Evolutionary conservation across 768 basidiomycete species (phyloP).

Genomic region (Leccinellum luteum): DNA sequence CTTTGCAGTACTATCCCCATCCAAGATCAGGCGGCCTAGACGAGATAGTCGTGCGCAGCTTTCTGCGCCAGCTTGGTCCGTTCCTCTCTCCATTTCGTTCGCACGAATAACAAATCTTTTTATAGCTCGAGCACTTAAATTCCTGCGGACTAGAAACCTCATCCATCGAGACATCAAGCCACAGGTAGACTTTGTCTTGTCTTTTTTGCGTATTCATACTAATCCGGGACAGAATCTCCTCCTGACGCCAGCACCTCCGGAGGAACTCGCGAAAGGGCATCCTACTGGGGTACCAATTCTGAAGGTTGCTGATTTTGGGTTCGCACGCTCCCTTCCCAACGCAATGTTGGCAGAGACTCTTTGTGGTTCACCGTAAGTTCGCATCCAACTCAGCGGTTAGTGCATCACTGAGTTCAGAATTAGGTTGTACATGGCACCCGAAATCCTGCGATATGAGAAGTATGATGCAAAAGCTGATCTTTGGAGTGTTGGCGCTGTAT

Average conservation of each 20-base stretch:
- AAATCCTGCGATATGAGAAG: conserved; percentile 94
- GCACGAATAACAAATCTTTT: background rate
- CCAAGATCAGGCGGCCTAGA: conserved; percentile 88
- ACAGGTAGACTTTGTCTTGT: conserved; percentile 46
- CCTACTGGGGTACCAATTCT: conserved; percentile 91
- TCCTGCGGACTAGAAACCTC: conserved; percentile 81
- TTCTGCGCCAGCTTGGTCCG: conserved; percentile 85
- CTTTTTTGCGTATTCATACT: conserved; percentile 3
- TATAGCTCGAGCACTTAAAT: conserved; percentile 88
- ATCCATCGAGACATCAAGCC: conserved; percentile 99
- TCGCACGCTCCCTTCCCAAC: conserved; percentile 88
- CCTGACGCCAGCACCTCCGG: conserved; percentile 74
- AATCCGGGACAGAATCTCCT: conserved; percentile 71
- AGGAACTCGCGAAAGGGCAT: conserved; percentile 84
- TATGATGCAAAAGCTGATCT: conserved; percentile 98
- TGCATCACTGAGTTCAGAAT: background rate
- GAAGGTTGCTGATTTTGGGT: conserved; percentile 98
- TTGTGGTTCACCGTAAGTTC: conserved; percentile 90
- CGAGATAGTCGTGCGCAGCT: conserved; percentile 87
- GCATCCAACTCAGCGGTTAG: background rate
- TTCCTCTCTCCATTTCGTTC: background rate
- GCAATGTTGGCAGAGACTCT: conserved; percentile 96
- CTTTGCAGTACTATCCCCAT: conserved; percentile 86
- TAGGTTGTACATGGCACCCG: conserved; percentile 98
- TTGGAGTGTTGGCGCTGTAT: conserved; percentile 96